phyloP scores from a whole-genome alignment of 352 stramenopile genomes.

The Globisporangium iwayamae region DNA sequence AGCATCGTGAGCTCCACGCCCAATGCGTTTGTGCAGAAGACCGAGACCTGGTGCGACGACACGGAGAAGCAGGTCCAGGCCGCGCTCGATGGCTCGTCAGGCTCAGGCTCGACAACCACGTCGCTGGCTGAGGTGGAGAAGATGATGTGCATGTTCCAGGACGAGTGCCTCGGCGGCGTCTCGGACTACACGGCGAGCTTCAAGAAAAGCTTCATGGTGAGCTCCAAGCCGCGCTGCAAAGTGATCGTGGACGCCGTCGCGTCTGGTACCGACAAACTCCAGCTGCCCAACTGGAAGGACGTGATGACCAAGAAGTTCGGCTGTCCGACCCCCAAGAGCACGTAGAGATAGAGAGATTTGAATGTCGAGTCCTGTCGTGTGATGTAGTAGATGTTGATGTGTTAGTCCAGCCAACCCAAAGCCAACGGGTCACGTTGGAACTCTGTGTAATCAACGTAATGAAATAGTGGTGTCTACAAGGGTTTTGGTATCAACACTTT shows the following conservation, averaged over 20 bases:
- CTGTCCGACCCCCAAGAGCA: constrained; percentile 28
- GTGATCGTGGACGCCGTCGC: constrained; percentile 47
- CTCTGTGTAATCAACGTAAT: too few relatives aligned
- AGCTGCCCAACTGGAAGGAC: constrained; percentile 25
- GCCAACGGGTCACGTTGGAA: too few relatives aligned
- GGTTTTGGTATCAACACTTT: too few relatives aligned
- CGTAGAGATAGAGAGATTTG: background rate
- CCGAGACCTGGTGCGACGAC: constrained; percentile 9
- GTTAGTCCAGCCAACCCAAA: too few relatives aligned
- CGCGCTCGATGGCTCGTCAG: background rate
- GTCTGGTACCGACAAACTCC: constrained; percentile 25
- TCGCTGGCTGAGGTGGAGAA: constrained; percentile 18
- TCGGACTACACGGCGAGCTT: constrained; percentile 40
- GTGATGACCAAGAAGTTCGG: constrained; percentile 40
- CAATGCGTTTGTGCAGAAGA: constrained; percentile 7
- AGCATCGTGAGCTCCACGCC: constrained; percentile 8
- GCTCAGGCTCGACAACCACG: background rate
- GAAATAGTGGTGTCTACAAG: too few relatives aligned
- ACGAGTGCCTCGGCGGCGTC: constrained; percentile 44
- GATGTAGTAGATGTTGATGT: background rate
- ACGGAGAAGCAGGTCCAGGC: constrained; percentile 7
- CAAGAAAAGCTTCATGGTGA: constrained; percentile 38
- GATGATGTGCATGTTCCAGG: constrained; percentile 51
- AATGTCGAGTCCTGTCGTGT: too few relatives aligned
- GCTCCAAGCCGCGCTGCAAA: constrained; percentile 34